Base-by-base conservation (phyloP, 2,329 filamentous ascomycete species). In the Lachnellula willkommii region DNA sequence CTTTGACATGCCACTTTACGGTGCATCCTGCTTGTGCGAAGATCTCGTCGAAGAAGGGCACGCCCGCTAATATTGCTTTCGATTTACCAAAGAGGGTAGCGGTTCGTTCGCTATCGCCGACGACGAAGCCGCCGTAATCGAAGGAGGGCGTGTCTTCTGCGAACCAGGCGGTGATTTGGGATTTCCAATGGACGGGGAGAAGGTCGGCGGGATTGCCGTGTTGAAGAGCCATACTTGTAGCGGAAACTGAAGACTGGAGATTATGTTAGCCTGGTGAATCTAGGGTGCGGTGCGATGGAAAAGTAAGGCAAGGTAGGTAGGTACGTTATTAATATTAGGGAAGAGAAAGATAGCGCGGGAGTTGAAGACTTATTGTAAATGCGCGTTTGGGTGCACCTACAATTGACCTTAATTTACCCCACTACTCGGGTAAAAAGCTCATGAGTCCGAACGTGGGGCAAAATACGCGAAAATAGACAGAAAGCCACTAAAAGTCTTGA, bases 111-210 rank as follows among this genome's bases (percentile, higher is more conserved):
- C 74, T 75, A 40, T 88, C 83, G 61, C 94, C 94, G 24, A 99
- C 94, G 6, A 99, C 94, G 72, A 95, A 99, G 58, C 94, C 94
- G 67, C 90, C 94, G 71, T 96, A 96, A 78, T 99, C 94, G 74
- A 96, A 93, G 52, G 90, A 94, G 4, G 94, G 94, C 3, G 91
- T 95, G 75, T 99, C 94, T 75, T 99, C 94, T 68, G 91, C 89
- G 14, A 96, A 87, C 94, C 94, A 99, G 67, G 82, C 75, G 24
- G 86, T 82, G 60, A 96, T 83, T 63, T 86, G 82, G 50, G 85
- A 80, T 71, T 93, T 95, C 84, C 90, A 96, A 61, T 85, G 88
- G 22, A 85, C 82, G 0, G 93, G 92, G 45, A 97, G 84, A 62
- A 97, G 83, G 71, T 95, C 84, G 17, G 81, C 78, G 36, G 84